Evolutionary conservation across 108 stramenopile species (phyloP), one percentile per base, ranked within the genome.

Genomic region (Skeletonema marinoi): DNA sequence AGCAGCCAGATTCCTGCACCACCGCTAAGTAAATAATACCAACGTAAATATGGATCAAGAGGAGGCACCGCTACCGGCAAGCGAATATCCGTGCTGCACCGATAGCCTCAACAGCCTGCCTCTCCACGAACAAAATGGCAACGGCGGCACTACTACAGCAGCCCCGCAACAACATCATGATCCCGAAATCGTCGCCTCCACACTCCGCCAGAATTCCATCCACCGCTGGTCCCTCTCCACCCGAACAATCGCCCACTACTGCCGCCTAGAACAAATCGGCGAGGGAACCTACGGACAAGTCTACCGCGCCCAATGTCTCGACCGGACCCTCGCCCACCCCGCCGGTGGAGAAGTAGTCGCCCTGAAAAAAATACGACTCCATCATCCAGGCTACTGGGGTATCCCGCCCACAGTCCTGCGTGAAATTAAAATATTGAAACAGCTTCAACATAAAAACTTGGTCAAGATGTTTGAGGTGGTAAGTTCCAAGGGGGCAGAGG

Each of bases 211-310:
- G 54, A 80, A 80, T 61, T 61, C 72, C 67, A 31, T 80, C 36
- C 79, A 80, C 62, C 72, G 79, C 29, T 73, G 73, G 72, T 69
- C 73, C 11, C 79, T 80, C 62, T 80, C 79, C 6, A 94, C 93
- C 6, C 88, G 93, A 30, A 92, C 92, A 30, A 83, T 93, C 11
- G 86, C 86, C 25, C 89, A 90, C 77, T 93, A 93, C 77, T 79
- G 87, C 61, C 85, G 88, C 16, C 70, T 87, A 4, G 89, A 92
- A 50, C 91, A 95, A 66, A 93, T 95, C 31, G 95, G 95, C n/a
- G 89, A 92, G 68, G 94, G 94, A 8, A 92, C 94, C 1, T 95
- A 95, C 61, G 94, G 94, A n/a, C 88, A 92, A 79, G 94, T 95
- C 12, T 95, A 95, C 63, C 65, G 83, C 39, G 92, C 92, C 29